phyloP scores from a whole-genome alignment of 1,284 basidiomycete species.

The Tremellales sp. region DNA sequence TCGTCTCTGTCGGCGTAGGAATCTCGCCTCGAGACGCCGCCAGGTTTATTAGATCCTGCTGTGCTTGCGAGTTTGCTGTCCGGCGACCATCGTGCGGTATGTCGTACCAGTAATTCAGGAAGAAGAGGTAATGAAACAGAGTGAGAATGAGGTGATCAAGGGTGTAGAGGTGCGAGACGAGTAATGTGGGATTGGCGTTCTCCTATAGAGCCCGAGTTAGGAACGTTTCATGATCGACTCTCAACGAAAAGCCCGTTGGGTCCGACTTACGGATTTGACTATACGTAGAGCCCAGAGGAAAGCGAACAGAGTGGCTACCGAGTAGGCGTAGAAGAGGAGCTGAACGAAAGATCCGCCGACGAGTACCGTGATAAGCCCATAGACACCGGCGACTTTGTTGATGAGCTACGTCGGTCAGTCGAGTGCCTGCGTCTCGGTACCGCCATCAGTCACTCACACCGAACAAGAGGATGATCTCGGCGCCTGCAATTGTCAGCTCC shows the following conservation, averaged over 20 bases:
- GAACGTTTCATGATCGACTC: conserved; percentile 8
- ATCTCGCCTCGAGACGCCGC: conserved; percentile 44
- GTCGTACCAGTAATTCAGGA: conserved; percentile 81
- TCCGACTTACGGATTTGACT: conserved; percentile 66
- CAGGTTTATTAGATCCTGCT: conserved; percentile 67
- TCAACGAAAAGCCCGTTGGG: not conserved
- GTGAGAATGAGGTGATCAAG: conserved; percentile 92
- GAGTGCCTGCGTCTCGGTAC: not conserved
- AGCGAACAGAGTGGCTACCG: conserved; percentile 71
- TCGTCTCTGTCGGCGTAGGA: conserved; percentile 41
- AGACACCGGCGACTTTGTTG: conserved; percentile 97
- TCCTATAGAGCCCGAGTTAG: conserved; percentile 58
- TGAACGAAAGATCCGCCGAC: conserved; percentile 86
- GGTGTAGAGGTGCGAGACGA: conserved; percentile 88
- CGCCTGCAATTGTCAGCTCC: conserved; percentile 48
- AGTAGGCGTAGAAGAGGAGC: conserved; percentile 89
- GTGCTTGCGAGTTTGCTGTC: conserved; percentile 75
- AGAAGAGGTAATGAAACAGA: conserved; percentile 86
- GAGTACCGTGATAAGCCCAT: conserved; percentile 87
- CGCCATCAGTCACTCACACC: conserved; percentile 58
- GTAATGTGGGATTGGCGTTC: conserved; percentile 73
- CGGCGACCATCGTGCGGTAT: conserved; percentile 83
- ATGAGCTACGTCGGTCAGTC: conserved; percentile 59
- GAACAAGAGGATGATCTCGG: conserved; percentile 77
- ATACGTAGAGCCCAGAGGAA: conserved; percentile 84